Evolutionary conservation across 495 filamentous ascomycete species (phyloP).

Genomic region (Penicillium verhagenii): DNA sequence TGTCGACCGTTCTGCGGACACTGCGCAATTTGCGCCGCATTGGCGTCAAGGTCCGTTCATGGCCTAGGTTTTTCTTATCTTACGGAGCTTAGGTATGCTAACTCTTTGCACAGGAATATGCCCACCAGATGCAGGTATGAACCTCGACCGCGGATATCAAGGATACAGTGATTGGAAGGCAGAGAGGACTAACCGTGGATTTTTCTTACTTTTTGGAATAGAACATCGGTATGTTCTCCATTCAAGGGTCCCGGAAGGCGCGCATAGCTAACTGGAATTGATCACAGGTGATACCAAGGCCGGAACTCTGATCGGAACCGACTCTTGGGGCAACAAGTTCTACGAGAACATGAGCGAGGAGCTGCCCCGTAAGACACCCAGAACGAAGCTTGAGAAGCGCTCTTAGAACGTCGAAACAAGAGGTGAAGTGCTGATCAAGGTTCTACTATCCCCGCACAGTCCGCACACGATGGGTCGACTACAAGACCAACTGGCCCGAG

Average conservation of each 20-base stretch:
- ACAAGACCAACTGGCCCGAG: constrained; percentile 69
- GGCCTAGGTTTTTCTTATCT: not conserved
- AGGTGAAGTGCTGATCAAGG: not conserved
- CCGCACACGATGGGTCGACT: constrained; percentile 97
- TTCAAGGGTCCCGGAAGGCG: not conserved
- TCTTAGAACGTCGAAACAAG: not conserved
- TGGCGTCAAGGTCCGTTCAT: constrained; percentile 72
- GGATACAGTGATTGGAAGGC: constrained; percentile 5
- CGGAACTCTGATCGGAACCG: constrained; percentile 78
- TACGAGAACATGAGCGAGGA: constrained; percentile 93
- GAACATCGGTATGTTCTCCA: constrained; percentile 60
- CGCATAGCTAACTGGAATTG: constrained; percentile 14
- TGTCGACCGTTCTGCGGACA: constrained; percentile 91
- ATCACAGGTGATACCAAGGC: constrained; percentile 90
- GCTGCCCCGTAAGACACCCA: constrained; percentile 68
- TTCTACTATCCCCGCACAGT: constrained; percentile 51
- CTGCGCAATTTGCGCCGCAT: constrained; percentile 82
- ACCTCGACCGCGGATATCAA: constrained; percentile 13
- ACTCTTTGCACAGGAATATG: constrained; percentile 65
- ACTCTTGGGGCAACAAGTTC: constrained; percentile 95
- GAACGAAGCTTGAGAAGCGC: not conserved
- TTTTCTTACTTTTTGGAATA: constrained; percentile 31
- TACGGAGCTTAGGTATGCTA: constrained; percentile 22
- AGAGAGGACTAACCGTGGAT: constrained; percentile 23
- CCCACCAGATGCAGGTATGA: constrained; percentile 87